phyloP scores from a whole-genome alignment of 2,329 filamentous ascomycete genomes.

The Fusarium equiseti region DNA sequence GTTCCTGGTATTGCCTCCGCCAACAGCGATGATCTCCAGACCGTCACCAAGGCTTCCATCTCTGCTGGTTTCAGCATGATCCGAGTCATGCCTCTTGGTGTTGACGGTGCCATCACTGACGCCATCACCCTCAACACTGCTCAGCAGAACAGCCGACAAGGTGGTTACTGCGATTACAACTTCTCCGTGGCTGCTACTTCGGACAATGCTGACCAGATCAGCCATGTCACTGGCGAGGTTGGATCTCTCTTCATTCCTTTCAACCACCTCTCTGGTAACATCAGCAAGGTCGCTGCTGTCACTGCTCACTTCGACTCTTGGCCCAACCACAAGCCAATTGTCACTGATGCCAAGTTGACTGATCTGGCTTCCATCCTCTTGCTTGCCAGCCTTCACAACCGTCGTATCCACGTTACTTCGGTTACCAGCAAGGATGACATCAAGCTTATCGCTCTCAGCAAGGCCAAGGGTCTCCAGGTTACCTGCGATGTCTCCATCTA shows the following conservation, averaged over 20 bases:
- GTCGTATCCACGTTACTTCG: conserved; percentile 83
- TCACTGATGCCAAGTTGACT: conserved; percentile 84
- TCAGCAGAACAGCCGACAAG: conserved; percentile 76
- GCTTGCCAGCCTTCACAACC: conserved; percentile 80
- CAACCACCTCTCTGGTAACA: conserved; percentile 84
- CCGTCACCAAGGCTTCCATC: conserved; percentile 78
- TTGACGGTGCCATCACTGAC: conserved; percentile 79
- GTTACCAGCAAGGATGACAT: conserved; percentile 86
- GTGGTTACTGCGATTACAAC: conserved; percentile 82
- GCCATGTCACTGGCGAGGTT: conserved; percentile 77
- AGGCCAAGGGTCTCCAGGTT: conserved; percentile 83
- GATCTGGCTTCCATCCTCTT: conserved; percentile 85
- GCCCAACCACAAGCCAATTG: conserved; percentile 82
- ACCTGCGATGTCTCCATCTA: conserved; percentile 88
- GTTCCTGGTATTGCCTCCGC: conserved; percentile 77
- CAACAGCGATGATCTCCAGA: conserved; percentile 75
- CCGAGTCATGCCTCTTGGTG: conserved; percentile 80
- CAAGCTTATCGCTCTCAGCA: conserved; percentile 79
- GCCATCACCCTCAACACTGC: conserved; percentile 77
- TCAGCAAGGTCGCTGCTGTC: conserved; percentile 84
- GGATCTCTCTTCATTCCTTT: conserved; percentile 87
- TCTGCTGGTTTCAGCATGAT: conserved; percentile 84
- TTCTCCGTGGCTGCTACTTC: conserved; percentile 81
- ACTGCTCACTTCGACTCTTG: conserved; percentile 83
- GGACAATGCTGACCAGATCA: conserved; percentile 79